phyloP scores from a whole-genome alignment of 768 basidiomycete species.

The Atractiella rhizophila region DNA sequence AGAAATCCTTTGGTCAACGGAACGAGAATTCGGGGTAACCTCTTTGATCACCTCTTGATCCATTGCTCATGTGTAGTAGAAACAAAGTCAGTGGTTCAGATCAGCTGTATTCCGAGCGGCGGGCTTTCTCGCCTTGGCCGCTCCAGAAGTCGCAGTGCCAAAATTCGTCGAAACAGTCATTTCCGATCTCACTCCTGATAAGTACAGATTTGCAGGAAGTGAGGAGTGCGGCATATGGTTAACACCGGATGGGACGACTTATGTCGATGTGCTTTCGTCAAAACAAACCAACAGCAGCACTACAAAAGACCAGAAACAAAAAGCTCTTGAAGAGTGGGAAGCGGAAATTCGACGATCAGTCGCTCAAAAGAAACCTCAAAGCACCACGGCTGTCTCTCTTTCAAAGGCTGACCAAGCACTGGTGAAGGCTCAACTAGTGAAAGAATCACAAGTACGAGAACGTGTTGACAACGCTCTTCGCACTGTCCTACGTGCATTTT shows the following conservation, averaged over 20 bases:
- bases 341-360: conserved; percentile 67
- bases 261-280: background rate
- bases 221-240: background rate
- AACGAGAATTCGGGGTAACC: too few species aligned
- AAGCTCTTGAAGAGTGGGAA: conserved; percentile 84
- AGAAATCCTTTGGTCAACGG: too few species aligned
- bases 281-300: conserved; percentile 26
- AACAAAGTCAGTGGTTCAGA: too few species aligned
- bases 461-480: conserved; percentile 33
- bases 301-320: conserved; percentile 43
- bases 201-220: background rate
- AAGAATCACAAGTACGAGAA: conserved; percentile 44
- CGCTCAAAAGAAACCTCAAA: conserved; percentile 40
- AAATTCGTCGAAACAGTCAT: too few species aligned
- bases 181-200: conserved; percentile 29
- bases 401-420: conserved; percentile 66
- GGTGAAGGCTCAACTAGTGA: conserved; percentile 57
- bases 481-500: conserved; percentile 39
- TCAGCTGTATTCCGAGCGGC: conserved; percentile 30
- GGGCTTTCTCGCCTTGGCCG: conserved; percentile 63
- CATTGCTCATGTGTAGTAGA: too few species aligned
- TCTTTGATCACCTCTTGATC: too few species aligned
- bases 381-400: conserved; percentile 26
- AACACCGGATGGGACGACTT: background rate
- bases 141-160: conserved; percentile 64